Evolutionary conservation across 768 basidiomycete genomes (phyloP), one percentile per base, ranked within the genome.

Genomic region (Mycena amicta): DNA sequence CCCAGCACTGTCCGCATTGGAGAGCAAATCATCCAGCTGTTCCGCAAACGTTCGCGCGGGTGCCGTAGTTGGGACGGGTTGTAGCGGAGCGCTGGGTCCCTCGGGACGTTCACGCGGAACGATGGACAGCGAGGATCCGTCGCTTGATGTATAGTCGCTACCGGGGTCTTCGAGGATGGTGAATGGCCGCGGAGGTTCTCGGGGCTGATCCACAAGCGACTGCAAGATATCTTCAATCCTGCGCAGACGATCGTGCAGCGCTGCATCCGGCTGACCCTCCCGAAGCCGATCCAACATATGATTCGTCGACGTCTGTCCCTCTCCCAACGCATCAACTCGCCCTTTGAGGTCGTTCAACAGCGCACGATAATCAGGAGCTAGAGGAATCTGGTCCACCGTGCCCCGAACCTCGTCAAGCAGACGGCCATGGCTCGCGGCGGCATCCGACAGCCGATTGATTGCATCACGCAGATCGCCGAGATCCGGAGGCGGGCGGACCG

Each of bases 231-330:
- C 74, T 53, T 84, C 83, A 33, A 85, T 80, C 5, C 79, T 72
- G 26, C 63, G 59, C 43, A 84, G 62, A 18, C 81, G 77, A 49
- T 77, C 74, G 20, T 71, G 59, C 45, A 83, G 61, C 53, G 67
- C 82, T 52, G 67, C 76, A 27, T 79, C 75, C 23, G 64, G 69
- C 5, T 77, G 71, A 20, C 81, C 78, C 28, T 80, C 77, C 20
- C 83, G 80, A 53, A 94, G 74, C 25, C 86, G 82, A 55, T 89
- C 83, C 31, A 95, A 71, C 58, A 85, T 73, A 28, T 81, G 78
- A 52, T 86, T 85, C 5, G 88, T 82, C 0, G 80, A 74, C 0
- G 70, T 65, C 70, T 95, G 92, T 4, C 81, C 84, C 49, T 89
- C 79, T 71, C 83, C 77, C 22, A 96, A 70, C 8, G 80, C 82